Percentiles rank a stretch among this genome's conserved stretches.
Conservation (phyloP, 108 stramenopile species). For the Schizochytrium sp. region DNA sequence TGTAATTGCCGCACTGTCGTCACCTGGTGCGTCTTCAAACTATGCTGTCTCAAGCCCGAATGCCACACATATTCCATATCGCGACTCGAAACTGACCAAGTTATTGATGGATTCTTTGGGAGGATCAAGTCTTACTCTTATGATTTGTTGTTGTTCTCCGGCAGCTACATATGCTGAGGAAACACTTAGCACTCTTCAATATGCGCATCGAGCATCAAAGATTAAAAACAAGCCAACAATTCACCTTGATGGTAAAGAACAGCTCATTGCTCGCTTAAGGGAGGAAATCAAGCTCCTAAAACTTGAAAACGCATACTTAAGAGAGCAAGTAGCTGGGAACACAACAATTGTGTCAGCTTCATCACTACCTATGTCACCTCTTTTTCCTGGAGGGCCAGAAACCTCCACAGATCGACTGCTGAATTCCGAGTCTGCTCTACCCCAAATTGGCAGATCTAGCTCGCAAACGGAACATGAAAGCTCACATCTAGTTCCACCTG, state of each 20-base stretch:
- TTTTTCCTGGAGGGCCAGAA: not conserved
- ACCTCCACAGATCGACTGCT: not conserved
- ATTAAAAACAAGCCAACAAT: conserved; percentile 70
- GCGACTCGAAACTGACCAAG: conserved; percentile 76
- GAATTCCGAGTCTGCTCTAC: not conserved
- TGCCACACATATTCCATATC: conserved; percentile 68
- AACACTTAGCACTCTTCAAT: conserved; percentile 72
- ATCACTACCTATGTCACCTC: not conserved
- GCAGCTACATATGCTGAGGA: conserved; percentile 70
- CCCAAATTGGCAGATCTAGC: not conserved
- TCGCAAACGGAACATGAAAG: not conserved
- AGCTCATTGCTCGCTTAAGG: conserved; percentile 67
- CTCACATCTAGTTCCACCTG: not conserved
- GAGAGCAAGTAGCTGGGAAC: conserved; percentile 10
- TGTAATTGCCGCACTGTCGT: conserved; percentile 53
- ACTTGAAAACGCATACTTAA: conserved; percentile 65
- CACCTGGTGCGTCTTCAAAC: not conserved
- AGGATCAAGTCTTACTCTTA: conserved; percentile 69
- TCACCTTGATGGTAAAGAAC: conserved; percentile 68
- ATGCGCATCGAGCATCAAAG: conserved; percentile 70
- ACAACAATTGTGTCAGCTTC: not conserved
- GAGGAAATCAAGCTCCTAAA: conserved; percentile 65
- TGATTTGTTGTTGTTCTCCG: conserved; percentile 74
- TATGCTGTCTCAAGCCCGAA: not conserved
- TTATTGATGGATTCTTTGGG: conserved; percentile 74